A percentile compares a stretch with the other conserved stretches of the same genome.
These are phyloP conservation scores for Aspergillus melleus DNA, from an alignment of 2,329 filamentous ascomycete species.

Conservation along the genomic window DNA sequence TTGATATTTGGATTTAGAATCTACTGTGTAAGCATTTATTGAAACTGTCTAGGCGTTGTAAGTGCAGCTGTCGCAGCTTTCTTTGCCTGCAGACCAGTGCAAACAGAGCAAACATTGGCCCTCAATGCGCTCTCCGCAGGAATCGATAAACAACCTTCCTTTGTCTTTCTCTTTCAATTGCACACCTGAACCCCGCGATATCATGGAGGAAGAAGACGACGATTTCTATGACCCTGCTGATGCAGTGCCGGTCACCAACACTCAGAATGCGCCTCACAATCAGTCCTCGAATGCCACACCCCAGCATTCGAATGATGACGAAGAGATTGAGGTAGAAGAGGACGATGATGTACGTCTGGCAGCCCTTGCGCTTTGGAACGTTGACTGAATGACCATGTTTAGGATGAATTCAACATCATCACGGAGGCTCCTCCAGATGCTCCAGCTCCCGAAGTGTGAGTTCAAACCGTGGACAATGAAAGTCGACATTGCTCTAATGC, in stretches of 20 bases:
- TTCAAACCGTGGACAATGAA: constrained; percentile 5
- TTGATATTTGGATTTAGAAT: too few relatives aligned
- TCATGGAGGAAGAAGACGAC: constrained; percentile 50
- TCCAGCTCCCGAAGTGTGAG: constrained; percentile 39
- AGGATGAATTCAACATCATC: constrained; percentile 54
- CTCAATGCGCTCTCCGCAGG: constrained; percentile 17
- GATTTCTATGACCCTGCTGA: constrained; percentile 48
- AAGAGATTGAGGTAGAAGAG: constrained; percentile 44
- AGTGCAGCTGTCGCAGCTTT: background rate
- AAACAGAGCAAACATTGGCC: constrained; percentile 25
- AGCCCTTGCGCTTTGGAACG: background rate
- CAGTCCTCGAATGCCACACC: constrained; percentile 27
- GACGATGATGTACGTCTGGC: constrained; percentile 31
- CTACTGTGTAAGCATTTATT: background rate
- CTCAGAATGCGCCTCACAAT: constrained; percentile 30
- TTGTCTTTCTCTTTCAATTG: constrained; percentile 4
- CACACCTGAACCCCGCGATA: constrained; percentile 17
- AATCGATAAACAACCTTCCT: constrained; percentile 18
- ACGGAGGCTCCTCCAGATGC: constrained; percentile 48
- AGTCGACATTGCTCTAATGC: constrained; percentile 3
- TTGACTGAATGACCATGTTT: background rate
- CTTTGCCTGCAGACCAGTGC: constrained; percentile 6
- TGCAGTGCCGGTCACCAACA: constrained; percentile 30
- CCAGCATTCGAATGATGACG: constrained; percentile 37
- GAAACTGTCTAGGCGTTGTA: too few relatives aligned